Percentiles rank a stretch among this genome's conserved stretches.
These are phyloP conservation scores for Aspergillus amoenus DNA, from an alignment of 2,329 filamentous ascomycete genomes.

Conservation along the genomic window DNA sequence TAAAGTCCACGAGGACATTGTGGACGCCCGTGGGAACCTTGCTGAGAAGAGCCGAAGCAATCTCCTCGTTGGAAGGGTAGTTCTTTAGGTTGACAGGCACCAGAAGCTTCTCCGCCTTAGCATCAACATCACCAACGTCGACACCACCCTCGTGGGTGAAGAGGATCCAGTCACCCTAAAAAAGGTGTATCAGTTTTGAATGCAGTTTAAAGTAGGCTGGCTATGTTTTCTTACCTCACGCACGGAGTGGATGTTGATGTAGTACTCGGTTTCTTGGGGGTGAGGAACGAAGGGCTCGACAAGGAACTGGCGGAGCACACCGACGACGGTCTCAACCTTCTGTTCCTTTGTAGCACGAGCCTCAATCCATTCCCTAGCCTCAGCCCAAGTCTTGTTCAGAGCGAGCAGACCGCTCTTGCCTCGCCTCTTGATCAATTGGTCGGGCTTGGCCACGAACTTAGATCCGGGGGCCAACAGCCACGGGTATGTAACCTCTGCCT, in stretches of 20 bases:
- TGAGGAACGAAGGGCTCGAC: slow-evolving; percentile 99
- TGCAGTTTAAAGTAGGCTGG: background rate
- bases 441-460: slow-evolving; percentile 98
- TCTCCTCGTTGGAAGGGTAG: slow-evolving; percentile 94
- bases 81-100: slow-evolving; percentile 92
- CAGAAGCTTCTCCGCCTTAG: slow-evolving; percentile 97
- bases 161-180: slow-evolving; percentile 96
- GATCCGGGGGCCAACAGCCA: slow-evolving; percentile 82
- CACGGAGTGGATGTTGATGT: slow-evolving; percentile 99
- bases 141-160: slow-evolving; percentile 99
- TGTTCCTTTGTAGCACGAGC: slow-evolving; percentile 88
- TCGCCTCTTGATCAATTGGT: slow-evolving; percentile 99
- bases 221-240: slow-evolving; percentile 77
- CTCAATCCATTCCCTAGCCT: slow-evolving; percentile 91
- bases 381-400: slow-evolving; percentile 95
- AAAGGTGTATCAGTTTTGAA: background rate
- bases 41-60: slow-evolving; percentile 79
- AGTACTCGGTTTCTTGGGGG: slow-evolving; percentile 94
- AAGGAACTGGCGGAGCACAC: slow-evolving; percentile 89
- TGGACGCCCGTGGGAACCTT: slow-evolving; percentile 94
- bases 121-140: slow-evolving; percentile 98
- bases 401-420: slow-evolving; percentile 97
- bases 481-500: slow-evolving; percentile 94
- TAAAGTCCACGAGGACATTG: slow-evolving; percentile 99
- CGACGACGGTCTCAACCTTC: slow-evolving; percentile 87